A percentile compares a stretch with the other conserved stretches of the same genome.
phyloP scores from a whole-genome alignment of 768 basidiomycete genomes.

The Lentinula raphanica region DNA sequence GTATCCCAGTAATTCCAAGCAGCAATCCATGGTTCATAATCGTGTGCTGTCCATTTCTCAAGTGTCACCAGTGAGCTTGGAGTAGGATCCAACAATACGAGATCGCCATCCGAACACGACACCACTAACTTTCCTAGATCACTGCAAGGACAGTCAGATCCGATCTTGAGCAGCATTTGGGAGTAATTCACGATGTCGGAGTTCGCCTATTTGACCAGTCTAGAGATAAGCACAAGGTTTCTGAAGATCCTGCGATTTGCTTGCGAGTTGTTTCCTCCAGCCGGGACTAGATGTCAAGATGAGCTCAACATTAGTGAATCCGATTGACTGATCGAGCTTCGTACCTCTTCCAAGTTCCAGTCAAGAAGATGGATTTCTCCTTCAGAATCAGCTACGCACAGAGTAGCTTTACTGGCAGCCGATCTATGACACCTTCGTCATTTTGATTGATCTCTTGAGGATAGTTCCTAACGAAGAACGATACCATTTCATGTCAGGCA shows the following conservation, averaged over 20 bases:
- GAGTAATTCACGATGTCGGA: conserved; percentile 38
- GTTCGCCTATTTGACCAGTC: conserved; percentile 83
- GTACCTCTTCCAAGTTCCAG: conserved; percentile 47
- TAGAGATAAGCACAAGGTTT: conserved; percentile 79
- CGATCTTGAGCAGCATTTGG: background rate
- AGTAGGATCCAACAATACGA: conserved; percentile 53
- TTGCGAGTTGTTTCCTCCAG: conserved; percentile 38
- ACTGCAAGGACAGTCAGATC: conserved; percentile 26
- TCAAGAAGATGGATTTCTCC: conserved; percentile 66
- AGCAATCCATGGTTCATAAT: conserved; percentile 91
- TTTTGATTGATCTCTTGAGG: background rate
- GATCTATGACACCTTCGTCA: conserved; percentile 54
- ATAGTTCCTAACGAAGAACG: background rate
- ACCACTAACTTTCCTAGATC: conserved; percentile 57
- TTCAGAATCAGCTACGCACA: conserved; percentile 83
- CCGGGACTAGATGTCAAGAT: conserved; percentile 25
- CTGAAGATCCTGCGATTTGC: conserved; percentile 41
- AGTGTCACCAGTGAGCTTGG: conserved; percentile 22
- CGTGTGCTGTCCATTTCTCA: conserved; percentile 80
- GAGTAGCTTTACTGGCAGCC: conserved; percentile 33
- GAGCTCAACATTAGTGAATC: no score
- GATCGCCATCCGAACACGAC: conserved; percentile 76
- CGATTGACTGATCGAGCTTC: no score
- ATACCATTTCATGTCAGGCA: conserved; percentile 95
- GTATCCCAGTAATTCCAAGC: conserved; percentile 87